phyloP scores from a whole-genome alignment of 352 stramenopile genomes.

The Globisporangium nunn region DNA sequence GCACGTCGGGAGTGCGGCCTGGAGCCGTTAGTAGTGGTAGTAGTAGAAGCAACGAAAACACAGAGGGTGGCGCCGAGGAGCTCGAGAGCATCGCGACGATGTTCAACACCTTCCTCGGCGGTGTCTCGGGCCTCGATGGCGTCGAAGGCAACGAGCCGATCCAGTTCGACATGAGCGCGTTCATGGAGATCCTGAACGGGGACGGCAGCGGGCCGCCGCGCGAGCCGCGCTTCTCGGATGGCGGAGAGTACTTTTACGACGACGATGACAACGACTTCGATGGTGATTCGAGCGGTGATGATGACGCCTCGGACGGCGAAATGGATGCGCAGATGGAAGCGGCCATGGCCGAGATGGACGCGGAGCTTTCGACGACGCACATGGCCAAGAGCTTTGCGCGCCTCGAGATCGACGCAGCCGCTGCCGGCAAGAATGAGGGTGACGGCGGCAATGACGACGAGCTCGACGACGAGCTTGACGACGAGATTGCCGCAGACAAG shows the following conservation, averaged over 20 bases:
- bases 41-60: neutral
- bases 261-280: slow-evolving; percentile 21
- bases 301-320: slow-evolving; percentile 20
- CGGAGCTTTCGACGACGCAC: slow-evolving; percentile 43
- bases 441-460: neutral
- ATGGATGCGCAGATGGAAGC: slow-evolving; percentile 36
- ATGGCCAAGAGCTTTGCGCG: slow-evolving; percentile 49
- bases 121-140: slow-evolving; percentile 57
- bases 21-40: neutral
- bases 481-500: slow-evolving; percentile 22
- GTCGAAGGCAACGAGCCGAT: slow-evolving; percentile 47
- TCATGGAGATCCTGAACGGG: slow-evolving; percentile 58
- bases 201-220: slow-evolving; percentile 5
- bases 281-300: slow-evolving; percentile 19
- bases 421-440: too few relatives aligned
- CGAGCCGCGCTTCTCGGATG: slow-evolving; percentile 9
- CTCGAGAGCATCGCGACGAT: slow-evolving; percentile 64
- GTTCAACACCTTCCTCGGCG: slow-evolving; percentile 69
- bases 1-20: slow-evolving; percentile 4
- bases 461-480: neutral
- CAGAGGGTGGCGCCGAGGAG: slow-evolving; percentile 41
- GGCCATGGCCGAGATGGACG: slow-evolving; percentile 76
- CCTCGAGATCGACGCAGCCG: slow-evolving; percentile 8
- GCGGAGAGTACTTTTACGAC: slow-evolving; percentile 9
- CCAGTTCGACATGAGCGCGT: slow-evolving; percentile 58